Evolutionary conservation across 352 stramenopile species (phyloP), one percentile per base, ranked within the genome.

Genomic region (Pythium volutum): DNA sequence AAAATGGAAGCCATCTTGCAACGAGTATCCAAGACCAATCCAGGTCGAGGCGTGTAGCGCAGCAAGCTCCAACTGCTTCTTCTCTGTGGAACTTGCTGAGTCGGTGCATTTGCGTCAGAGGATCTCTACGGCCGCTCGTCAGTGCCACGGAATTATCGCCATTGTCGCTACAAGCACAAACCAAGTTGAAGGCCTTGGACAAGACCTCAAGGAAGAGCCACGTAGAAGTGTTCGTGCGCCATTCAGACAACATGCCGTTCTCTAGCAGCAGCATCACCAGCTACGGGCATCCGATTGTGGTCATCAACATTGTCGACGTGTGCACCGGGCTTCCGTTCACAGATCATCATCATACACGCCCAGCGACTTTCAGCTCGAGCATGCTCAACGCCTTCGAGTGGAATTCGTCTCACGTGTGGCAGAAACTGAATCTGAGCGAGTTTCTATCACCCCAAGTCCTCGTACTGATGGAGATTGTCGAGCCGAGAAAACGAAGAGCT

Each of bases 391-490:
- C 67, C 1, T 84, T 90, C 33, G 70, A 78, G 61, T 90, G 81
- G 81, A 71, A 76, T 33, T 55, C 49, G 7, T 47, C 56, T 2
- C 41, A 58, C 15, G 10, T 43, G 14, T 62, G 41, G 26, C 6
- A 15, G 20, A 34, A 11, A 4, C 26, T 57, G 8, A 38, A 16
- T 14, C 29, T 86, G 34, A 42, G 36, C 5, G 66, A 74, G 0
- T 74, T 82, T 20, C 15, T 87, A 0, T 73, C 69, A 11, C 76
- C 79, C 1, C 70, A 67, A 38, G 69, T 71, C 14, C 48, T 84
- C 15, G 14, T 91, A 22, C 55, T 91, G 10, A 71, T 89, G 27
- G 81, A 91, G 52, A 55, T 91, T 9, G 48, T 88, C 14, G 73
- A 88, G 26, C n/a, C 55, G 7, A 20, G 26, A 55, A 41, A 20